Evolutionary conservation across 225 moss, liverwort and hornwort species (phyloP), one percentile per base, ranked within the genome.

Genomic region (Lunularia cruciata): DNA sequence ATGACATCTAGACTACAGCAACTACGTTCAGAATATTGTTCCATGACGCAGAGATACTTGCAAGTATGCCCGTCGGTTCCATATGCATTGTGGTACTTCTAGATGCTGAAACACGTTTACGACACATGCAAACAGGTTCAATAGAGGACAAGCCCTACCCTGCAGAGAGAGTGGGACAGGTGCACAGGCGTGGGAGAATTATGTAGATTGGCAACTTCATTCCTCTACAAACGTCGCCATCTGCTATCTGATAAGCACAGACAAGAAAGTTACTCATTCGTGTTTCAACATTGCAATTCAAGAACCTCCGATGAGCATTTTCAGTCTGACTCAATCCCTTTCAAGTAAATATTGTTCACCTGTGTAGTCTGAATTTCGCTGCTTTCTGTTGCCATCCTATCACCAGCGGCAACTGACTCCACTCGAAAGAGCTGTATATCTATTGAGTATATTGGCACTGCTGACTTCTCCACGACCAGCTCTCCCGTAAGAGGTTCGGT

Each of bases 341-440:
- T 31, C 8, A 32, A 39, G 32, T 27, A 25, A 30, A 18, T 14
- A n/a, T 52, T 65, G 30, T 43, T 75, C 70, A 84, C 98, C 86
- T 98, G 98, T 19, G 88, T 98, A 38, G 76, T 91, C 69, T 98
- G 98, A 78, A 98, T 86, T 77, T 98, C 98, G 35, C 91, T 93
- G 72, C 84, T 86, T 71, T 98, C 98, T 58, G 91, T 93, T 69
- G 91, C 93, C 93, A 93, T 93, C 71, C 83, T 81, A 8, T 91
- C 98, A 62, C 88, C 88, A 55, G 88, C 85, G 76, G 89, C 91
- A 66, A 98, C 87, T 31, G 98, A 98, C 83, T 98, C 98, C 61
- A 98, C 87, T 65, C 98, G 88, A 49, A 91, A 68, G 75, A 98
- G 91, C 73, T 91, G 98, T 61, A 98, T 72, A 40, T 93, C 98